Conservation (phyloP, 2,329 filamentous ascomycete genomes). For the Volutella citrinella region DNA sequence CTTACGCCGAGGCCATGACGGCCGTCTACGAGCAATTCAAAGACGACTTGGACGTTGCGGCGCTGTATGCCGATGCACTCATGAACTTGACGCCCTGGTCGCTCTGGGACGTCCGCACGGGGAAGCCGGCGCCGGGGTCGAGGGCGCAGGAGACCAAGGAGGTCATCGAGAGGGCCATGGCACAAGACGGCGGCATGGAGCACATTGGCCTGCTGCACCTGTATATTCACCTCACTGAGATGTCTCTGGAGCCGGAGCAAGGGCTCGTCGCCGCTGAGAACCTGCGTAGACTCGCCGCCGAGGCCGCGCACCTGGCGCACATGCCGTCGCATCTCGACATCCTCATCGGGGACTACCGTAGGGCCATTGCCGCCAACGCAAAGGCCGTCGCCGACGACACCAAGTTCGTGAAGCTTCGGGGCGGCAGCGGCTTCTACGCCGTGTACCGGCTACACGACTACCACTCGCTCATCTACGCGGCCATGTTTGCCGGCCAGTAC, state of each 20-base stretch:
- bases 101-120: constrained; percentile 37
- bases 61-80: constrained; percentile 34
- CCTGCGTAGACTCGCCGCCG: constrained; percentile 62
- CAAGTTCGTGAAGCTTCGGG: constrained; percentile 54
- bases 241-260: constrained; percentile 60
- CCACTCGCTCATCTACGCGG: constrained; percentile 71
- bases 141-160: constrained; percentile 31
- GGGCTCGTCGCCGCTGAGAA: constrained; percentile 58
- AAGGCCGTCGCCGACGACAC: constrained; percentile 65
- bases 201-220: constrained; percentile 73
- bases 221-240: constrained; percentile 77
- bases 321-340: constrained; percentile 76
- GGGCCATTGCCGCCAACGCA: constrained; percentile 57
- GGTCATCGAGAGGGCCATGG: constrained; percentile 46
- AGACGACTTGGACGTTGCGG: constrained; percentile 32
- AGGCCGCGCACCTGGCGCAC: constrained; percentile 65
- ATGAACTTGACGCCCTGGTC: constrained; percentile 44
- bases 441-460: constrained; percentile 70
- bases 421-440: constrained; percentile 66
- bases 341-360: constrained; percentile 65
- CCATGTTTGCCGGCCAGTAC: constrained; percentile 70
- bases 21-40: constrained; percentile 30
- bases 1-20: constrained; percentile 30
- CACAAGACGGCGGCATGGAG: constrained; percentile 32
- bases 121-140: constrained; percentile 28